Percentiles rank a stretch among this genome's conserved stretches.
Evolutionary conservation across 768 basidiomycete species (phyloP).

Genomic region (Pisolithus sp.): DNA sequence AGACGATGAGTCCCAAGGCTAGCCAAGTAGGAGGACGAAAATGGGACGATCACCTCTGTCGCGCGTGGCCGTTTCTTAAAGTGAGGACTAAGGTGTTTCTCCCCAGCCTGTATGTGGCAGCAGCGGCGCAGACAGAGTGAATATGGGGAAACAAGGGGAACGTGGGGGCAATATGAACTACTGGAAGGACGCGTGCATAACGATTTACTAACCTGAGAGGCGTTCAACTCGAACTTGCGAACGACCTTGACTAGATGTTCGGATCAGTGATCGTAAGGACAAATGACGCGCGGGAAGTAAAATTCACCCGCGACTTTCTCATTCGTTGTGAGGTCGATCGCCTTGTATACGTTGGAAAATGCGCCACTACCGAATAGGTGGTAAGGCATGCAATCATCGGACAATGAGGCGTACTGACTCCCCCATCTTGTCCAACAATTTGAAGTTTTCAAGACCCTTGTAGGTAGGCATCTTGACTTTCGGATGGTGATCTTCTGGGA

Average conservation of each 20-base stretch:
- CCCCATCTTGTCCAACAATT: slow-evolving; percentile 82
- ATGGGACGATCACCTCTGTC: slow-evolving; percentile 72
- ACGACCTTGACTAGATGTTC: slow-evolving; percentile 76
- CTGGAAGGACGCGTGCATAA: slow-evolving; percentile 15
- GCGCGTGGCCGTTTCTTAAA: slow-evolving; percentile 98
- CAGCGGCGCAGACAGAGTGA: slow-evolving; percentile 12
- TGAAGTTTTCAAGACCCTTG: slow-evolving; percentile 77
- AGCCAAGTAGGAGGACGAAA: slow-evolving; percentile 14
- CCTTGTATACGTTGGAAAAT: slow-evolving; percentile 98
- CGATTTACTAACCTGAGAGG: slow-evolving; percentile 71
- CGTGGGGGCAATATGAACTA: slow-evolving; percentile 22
- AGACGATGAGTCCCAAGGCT: slow-evolving; percentile 14
- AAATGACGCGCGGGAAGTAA: not conserved
- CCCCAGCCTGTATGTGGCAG: slow-evolving; percentile 61
- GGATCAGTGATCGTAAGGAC: slow-evolving; percentile 2
- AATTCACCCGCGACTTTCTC: slow-evolving; percentile 76
- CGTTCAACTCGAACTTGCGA: slow-evolving; percentile 86
- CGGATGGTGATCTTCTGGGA: slow-evolving; percentile 67
- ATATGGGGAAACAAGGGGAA: slow-evolving; percentile 15
- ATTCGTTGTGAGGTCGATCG: slow-evolving; percentile 65
- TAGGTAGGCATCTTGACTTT: slow-evolving; percentile 79
- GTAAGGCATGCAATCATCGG: slow-evolving; percentile 8
- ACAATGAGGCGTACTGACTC: slow-evolving; percentile 53
- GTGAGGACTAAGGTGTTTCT: slow-evolving; percentile 87
- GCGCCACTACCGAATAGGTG: slow-evolving; percentile 57